Evolutionary conservation across 148 eudicot species (phyloP).

Genomic region (Arctostaphylos glauca): DNA sequence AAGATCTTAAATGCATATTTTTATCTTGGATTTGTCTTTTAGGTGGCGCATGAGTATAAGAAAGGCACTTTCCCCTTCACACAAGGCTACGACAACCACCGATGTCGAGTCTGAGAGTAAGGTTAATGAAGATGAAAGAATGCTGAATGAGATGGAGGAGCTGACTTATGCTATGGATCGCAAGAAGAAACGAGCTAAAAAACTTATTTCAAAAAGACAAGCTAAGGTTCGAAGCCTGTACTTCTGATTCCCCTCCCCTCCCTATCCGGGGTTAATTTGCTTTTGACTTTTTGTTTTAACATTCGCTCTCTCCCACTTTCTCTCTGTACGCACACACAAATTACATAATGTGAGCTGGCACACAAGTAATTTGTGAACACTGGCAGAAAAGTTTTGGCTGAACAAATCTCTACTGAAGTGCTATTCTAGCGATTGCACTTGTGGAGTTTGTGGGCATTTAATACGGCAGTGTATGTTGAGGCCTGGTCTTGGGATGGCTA

Average conservation of each 20-base stretch:
- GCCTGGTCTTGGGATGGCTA: neutral
- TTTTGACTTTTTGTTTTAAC: neutral
- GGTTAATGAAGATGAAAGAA: constrained; percentile 65
- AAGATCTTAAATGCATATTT: neutral
- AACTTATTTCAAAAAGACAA: constrained; percentile 58
- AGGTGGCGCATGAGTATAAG: constrained; percentile 84
- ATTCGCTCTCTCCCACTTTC: neutral
- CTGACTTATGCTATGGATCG: constrained; percentile 65
- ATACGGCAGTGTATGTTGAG: neutral
- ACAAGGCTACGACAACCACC: constrained; percentile 30
- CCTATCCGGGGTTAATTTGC: neutral
- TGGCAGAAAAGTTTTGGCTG: neutral
- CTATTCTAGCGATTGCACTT: neutral
- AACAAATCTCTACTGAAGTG: neutral
- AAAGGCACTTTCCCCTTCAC: constrained; percentile 58
- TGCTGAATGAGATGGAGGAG: constrained; percentile 86
- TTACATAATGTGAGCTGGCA: neutral
- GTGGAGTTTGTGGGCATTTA: neutral
- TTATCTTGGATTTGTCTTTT: constrained; percentile 7
- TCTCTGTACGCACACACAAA: neutral
- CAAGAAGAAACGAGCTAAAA: constrained; percentile 74
- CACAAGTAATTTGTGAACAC: neutral
- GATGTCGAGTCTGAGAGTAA: constrained; percentile 34
- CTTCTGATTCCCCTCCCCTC: neutral
- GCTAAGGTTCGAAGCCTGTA: constrained; percentile 51